Evolutionary conservation across 495 filamentous ascomycete genomes (phyloP).

Genomic region (Amorphotheca resinae): DNA sequence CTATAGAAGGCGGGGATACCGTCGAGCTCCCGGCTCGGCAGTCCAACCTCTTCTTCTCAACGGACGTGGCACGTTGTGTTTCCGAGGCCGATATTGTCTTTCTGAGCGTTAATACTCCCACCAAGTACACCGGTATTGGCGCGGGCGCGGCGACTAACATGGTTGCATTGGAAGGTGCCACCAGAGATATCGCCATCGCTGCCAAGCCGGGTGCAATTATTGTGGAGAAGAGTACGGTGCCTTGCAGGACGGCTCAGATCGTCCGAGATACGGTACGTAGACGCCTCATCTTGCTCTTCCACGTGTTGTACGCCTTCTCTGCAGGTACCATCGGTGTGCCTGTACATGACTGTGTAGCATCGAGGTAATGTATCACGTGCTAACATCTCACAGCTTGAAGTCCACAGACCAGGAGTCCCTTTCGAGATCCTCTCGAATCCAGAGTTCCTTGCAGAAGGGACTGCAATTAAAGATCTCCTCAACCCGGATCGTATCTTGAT

Average conservation of each 20-base stretch:
- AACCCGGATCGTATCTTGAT: conserved; percentile 66
- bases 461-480: conserved; percentile 56
- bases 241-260: conserved; percentile 58
- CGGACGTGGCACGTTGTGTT: conserved; percentile 44
- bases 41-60: conserved; percentile 61
- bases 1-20: conserved; percentile 5
- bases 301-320: not conserved
- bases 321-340: no score
- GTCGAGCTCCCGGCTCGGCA: conserved; percentile 18
- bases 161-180: conserved; percentile 52
- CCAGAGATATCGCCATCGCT: conserved; percentile 49
- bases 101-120: conserved; percentile 68
- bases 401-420: conserved; percentile 38
- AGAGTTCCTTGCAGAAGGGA: conserved; percentile 70
- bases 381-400: conserved; percentile 23
- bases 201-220: conserved; percentile 56
- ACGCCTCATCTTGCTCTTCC: not conserved
- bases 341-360: no score
- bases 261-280: conserved; percentile 54
- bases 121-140: conserved; percentile 55
- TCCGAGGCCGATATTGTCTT: conserved; percentile 59
- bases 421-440: conserved; percentile 76
- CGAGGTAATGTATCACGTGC: no score
- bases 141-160: conserved; percentile 62
- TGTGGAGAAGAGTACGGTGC: conserved; percentile 75